Percentiles rank a stretch among this genome's conserved stretches.
Conservation (phyloP, 2,329 filamentous ascomycete genomes). For the Metarhizium robertsii region DNA sequence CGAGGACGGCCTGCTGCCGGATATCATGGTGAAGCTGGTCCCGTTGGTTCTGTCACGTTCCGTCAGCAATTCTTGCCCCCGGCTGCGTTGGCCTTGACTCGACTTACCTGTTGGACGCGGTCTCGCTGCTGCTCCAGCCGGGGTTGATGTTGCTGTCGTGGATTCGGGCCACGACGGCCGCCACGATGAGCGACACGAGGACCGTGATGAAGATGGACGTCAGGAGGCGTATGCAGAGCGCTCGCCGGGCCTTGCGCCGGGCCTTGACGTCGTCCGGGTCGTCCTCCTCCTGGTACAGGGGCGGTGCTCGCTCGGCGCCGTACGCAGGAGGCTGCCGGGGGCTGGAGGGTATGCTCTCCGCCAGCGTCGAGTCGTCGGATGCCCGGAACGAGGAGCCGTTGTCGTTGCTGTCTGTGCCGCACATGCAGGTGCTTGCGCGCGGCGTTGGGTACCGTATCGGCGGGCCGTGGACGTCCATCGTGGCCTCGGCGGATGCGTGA, state of each 20-base stretch:
- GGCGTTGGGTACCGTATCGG: constrained; percentile 6
- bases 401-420: constrained; percentile 1
- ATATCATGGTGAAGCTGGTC: constrained; percentile 7
- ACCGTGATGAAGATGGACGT: constrained; percentile 15
- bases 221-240: constrained; percentile 11
- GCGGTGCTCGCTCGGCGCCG: constrained; percentile 11
- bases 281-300: constrained; percentile 8
- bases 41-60: neutral
- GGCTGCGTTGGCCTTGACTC: too few species aligned
- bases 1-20: neutral
- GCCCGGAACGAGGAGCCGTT: neutral
- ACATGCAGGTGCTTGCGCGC: constrained; percentile 2
- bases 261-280: constrained; percentile 4
- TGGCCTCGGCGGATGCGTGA: neutral
- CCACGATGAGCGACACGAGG: constrained; percentile 15
- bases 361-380: constrained; percentile 8
- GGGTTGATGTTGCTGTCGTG: constrained; percentile 3
- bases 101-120: neutral
- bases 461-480: constrained; percentile 9
- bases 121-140: constrained; percentile 1
- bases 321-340: constrained; percentile 12
- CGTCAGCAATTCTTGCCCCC: neutral
- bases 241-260: constrained; percentile 9
- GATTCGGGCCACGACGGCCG: constrained; percentile 15
- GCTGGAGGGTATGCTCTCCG: constrained; percentile 7